Evolutionary conservation across 208 protist species (phyloP).

Genomic region (Crithidia thermophila): DNA sequence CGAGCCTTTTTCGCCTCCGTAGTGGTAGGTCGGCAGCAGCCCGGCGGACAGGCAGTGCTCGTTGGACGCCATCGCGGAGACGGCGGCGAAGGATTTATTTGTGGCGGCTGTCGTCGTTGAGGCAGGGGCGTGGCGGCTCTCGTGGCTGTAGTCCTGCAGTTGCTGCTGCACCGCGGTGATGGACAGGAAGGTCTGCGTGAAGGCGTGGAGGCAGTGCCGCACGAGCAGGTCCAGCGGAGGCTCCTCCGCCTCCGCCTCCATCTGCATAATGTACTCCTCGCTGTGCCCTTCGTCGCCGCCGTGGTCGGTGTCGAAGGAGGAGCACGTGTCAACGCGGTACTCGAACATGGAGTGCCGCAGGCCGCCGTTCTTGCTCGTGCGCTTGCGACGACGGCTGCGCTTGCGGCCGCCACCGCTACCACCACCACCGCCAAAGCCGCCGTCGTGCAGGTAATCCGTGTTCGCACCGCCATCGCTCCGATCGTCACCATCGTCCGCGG

Average conservation of each 20-base stretch:
- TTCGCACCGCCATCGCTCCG: background rate
- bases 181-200: conserved; percentile 45
- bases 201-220: conserved; percentile 36
- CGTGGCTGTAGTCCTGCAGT: conserved; percentile 41
- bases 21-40: background rate
- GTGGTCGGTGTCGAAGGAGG: conserved; percentile 7
- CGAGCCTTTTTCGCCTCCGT: background rate
- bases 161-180: conserved; percentile 47
- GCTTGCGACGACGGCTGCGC: background rate
- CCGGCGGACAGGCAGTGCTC: background rate
- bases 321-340: conserved; percentile 1
- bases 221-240: conserved; percentile 26
- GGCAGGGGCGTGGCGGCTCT: conserved; percentile 14
- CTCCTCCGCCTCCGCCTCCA: conserved; percentile 13
- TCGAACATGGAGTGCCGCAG: conserved; percentile 5
- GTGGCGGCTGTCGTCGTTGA: background rate
- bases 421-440: background rate
- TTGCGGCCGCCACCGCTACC: background rate
- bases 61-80: background rate
- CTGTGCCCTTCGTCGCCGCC: conserved; percentile 5
- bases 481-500: background rate
- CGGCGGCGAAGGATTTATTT: background rate
- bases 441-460: background rate
- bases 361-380: background rate
- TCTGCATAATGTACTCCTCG: conserved; percentile 4